phyloP scores from a whole-genome alignment of 768 basidiomycete species.

The Collybia sordida region DNA sequence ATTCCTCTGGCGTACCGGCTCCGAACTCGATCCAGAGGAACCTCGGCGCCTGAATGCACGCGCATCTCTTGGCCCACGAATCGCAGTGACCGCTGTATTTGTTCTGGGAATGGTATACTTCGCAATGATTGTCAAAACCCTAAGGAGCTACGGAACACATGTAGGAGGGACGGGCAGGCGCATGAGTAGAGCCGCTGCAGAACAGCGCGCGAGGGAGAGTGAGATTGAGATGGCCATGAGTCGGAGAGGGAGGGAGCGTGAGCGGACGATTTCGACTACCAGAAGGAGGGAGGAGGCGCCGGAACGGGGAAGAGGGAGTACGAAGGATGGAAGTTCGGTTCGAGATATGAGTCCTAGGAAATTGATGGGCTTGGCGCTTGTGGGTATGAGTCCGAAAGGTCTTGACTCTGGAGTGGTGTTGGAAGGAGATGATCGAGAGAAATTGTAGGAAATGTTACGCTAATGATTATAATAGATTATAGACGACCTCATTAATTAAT shows the following conservation, averaged over 20 bases:
- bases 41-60: constrained; percentile 34
- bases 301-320: constrained; percentile 2
- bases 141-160: constrained; percentile 55
- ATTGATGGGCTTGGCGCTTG: constrained; percentile 14
- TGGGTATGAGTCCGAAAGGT: constrained; percentile 8
- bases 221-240: constrained; percentile 19
- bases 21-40: constrained; percentile 35
- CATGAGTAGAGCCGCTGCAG: constrained; percentile 6
- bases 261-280: constrained; percentile 8
- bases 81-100: constrained; percentile 54
- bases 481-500: too few relatives aligned
- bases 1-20: constrained; percentile 64
- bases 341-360: constrained; percentile 1
- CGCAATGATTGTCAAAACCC: constrained; percentile 56
- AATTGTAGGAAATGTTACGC: background rate
- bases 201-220: constrained; percentile 8
- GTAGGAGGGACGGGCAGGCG: constrained; percentile 9
- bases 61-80: constrained; percentile 49
- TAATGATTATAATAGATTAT: too few relatives aligned
- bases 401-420: constrained; percentile 6
- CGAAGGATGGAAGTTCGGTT: background rate
- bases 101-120: constrained; percentile 63
- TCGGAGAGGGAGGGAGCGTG: constrained; percentile 26
- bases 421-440: constrained; percentile 8
- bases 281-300: constrained; percentile 15